Evolutionary conservation across 805 yeast genomes (phyloP), one percentile per base, ranked within the genome.

Genomic region (Torulaspora quercuum): DNA sequence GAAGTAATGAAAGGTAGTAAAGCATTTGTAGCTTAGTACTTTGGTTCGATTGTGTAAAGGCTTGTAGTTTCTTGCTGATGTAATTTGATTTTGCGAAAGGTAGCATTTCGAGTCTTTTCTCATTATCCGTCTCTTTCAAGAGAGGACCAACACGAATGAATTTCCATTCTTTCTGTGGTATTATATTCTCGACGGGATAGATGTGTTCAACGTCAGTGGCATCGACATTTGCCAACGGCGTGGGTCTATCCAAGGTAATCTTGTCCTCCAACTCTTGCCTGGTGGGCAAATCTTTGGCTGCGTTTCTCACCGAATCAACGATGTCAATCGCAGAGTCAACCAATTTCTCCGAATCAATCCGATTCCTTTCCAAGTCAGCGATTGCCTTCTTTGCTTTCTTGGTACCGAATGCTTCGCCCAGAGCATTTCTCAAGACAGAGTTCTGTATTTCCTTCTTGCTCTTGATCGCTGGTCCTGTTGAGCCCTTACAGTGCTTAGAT

Each of bases 341-440:
- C 48, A 92, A 73, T 61, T 79, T 76, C 35, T 78, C 94, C 2
- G 95, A 74, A 58, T 92, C 97, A 55, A 92, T 80, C 52, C 83
- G 73, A 65, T 92, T 92, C 61, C 82, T 78, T 53, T 81, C 92
- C 52, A 78, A 64, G 57, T 82, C 90, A 34, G 75, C 67, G 53
- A 92, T 83, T 22, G 95, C 95, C 51, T 86, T 82, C 68, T 87
- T 90, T 45, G 97, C 97, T 67, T 80, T 89, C 67, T 85, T 89
- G 40, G 98, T 90, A 72, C 98, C 98, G 52, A 92, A 92, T 3
- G 92, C 94, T 64, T 87, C 90, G 55, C 98, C 98, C 55, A 92
- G 72, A 2, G 86, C 82, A 39, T 76, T 84, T 59, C 97, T 76
- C 64, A 85, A 86, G 11, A 70, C 66, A 41, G 73, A 67, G 50